Evolutionary conservation across 2,329 filamentous ascomycete genomes (phyloP).

Genomic region (Penicillium olsonii): DNA sequence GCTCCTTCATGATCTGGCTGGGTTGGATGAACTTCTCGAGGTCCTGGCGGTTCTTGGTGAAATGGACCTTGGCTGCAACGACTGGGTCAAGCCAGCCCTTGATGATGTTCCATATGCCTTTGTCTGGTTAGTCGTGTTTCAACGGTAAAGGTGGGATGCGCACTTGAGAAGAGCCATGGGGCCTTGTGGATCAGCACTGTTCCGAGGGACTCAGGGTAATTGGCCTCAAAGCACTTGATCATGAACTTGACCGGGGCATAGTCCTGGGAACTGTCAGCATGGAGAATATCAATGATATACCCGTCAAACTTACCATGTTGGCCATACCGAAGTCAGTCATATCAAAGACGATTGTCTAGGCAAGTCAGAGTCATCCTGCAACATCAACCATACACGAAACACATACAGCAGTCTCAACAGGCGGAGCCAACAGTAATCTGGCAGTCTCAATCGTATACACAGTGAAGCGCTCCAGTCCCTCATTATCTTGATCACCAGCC

Average conservation of each 20-base stretch:
- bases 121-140: not conserved
- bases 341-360: conserved; percentile 86
- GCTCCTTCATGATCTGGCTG: conserved; percentile 73
- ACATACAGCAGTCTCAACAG: conserved; percentile 88
- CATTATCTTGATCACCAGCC: conserved; percentile 77
- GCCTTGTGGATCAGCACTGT: conserved; percentile 91
- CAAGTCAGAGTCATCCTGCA: conserved; percentile 20
- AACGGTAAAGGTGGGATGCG: conserved; percentile 23
- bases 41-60: conserved; percentile 79
- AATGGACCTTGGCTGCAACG: conserved; percentile 90
- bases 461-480: conserved; percentile 82
- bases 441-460: conserved; percentile 94
- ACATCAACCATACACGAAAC: not conserved
- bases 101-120: conserved; percentile 94
- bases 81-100: conserved; percentile 96
- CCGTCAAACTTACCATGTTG: conserved; percentile 72
- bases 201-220: conserved; percentile 92
- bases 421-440: conserved; percentile 75
- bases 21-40: conserved; percentile 73
- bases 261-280: conserved; percentile 57
- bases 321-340: conserved; percentile 92
- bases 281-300: not conserved
- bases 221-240: conserved; percentile 99
- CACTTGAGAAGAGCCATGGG: conserved; percentile 94
- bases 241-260: conserved; percentile 98